Base-by-base conservation (phyloP, 257 asterid species). In the Knoxia roxburghii region DNA sequence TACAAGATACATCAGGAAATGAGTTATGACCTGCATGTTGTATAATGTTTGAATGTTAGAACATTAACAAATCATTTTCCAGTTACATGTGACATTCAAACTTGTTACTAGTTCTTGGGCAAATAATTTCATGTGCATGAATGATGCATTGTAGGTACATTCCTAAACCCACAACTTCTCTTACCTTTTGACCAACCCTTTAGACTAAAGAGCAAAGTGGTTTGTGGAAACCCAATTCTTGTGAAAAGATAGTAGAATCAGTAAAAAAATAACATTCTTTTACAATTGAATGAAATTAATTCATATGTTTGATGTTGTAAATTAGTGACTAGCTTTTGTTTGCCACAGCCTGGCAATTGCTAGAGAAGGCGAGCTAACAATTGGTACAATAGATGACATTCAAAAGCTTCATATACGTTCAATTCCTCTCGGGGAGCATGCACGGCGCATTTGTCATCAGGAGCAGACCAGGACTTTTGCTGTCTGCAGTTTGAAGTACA, bases 331-430 rank as follows among this genome's bases (percentile, higher is more conserved):
- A 27, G 26, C 37, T 71, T 43, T 72, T 49, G 55, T 72, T 69
- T 72, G 60, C 70, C 39, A 76, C 95, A 90, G 99, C 82, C 96
- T 94, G 61, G 99, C 99, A 26, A 85, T 94, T 53, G 99, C 96
- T 4, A 94, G 87, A 74, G 96, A 94, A 87, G 99, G 96, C 13
- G 96, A 94, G 76, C 84, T 94, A 68, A 84, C 99, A 61, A 94
- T 94, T 73, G 97, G 99, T 69, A 94, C 96, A 55, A 94, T 94
- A 56, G 97, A 94, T 75, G 97, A 94, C 75, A 94, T 94, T 80
- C 99, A 94, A 72, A 94, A 94, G 86, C 99, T 94, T 73, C 99
- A 94, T 70, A 94, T 90, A 68, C 97, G 97, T 48, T 77, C 97
- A 18, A 88, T 94, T 72, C 96, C 97, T 6, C 95, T 94, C 30